phyloP scores from a whole-genome alignment of 148 eudicot genomes.

The Amaranthus palmeri region DNA sequence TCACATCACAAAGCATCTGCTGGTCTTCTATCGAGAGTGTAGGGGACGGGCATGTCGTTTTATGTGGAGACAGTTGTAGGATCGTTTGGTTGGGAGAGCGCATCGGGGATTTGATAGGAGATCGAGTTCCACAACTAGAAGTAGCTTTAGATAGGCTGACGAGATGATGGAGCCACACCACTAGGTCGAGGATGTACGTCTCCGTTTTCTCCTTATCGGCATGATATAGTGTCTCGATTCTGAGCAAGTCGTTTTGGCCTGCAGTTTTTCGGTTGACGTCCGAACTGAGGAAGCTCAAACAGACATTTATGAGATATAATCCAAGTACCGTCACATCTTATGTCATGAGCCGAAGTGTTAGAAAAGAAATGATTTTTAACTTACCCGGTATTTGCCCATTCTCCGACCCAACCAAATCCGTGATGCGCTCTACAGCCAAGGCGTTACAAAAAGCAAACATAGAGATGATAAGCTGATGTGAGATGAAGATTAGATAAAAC shows the following conservation, averaged over 20 bases:
- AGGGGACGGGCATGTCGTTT: conserved; percentile 52
- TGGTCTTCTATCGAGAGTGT: conserved; percentile 75
- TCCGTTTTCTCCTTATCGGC: conserved; percentile 89
- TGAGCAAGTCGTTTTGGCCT: conserved; percentile 64
- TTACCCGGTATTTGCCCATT: conserved; percentile 93
- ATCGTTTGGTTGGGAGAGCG: conserved; percentile 70
- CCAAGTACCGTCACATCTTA: neutral
- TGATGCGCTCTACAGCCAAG: conserved; percentile 75
- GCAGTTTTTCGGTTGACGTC: conserved; percentile 56
- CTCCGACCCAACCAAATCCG: conserved; percentile 99
- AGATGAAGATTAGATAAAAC: too few species aligned
- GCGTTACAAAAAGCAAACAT: conserved; percentile 5
- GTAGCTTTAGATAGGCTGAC: conserved; percentile 59
- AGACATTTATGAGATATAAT: neutral
- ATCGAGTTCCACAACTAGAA: conserved; percentile 41
- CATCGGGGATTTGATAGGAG: conserved; percentile 85
- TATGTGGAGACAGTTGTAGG: conserved; percentile 47
- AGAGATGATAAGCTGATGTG: conserved; percentile 9
- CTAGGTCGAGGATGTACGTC: conserved; percentile 74
- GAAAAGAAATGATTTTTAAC: neutral
- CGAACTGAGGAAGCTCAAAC: conserved; percentile 38
- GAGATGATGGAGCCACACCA: conserved; percentile 85
- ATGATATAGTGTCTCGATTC: conserved; percentile 85
- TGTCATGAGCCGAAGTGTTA: too few species aligned
- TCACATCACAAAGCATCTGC: conserved; percentile 75